Conservation (phyloP, 805 yeast genomes). For the Barnettozyma salicaria region DNA sequence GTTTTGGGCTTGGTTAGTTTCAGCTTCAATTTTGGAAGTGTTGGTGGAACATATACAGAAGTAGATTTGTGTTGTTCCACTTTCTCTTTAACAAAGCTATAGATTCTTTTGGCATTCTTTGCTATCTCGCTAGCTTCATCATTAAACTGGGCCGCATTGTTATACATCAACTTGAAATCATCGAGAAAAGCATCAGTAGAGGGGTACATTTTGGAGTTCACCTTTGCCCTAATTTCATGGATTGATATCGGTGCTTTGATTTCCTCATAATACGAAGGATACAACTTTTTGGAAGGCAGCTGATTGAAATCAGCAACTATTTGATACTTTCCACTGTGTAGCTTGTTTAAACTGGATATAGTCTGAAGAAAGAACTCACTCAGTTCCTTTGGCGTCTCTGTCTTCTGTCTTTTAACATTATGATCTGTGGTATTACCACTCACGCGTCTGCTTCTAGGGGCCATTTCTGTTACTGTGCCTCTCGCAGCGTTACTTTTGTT, state of each 20-base stretch:
- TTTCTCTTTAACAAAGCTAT: slow-evolving; percentile 49
- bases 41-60: slow-evolving; percentile 27
- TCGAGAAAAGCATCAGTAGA: slow-evolving; percentile 37
- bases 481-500: background rate
- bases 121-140: slow-evolving; percentile 63
- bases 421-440: slow-evolving; percentile 2
- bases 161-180: slow-evolving; percentile 63
- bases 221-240: slow-evolving; percentile 52
- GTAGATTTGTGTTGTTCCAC: slow-evolving; percentile 12
- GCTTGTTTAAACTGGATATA: slow-evolving; percentile 28
- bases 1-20: slow-evolving; percentile 4
- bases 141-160: slow-evolving; percentile 69
- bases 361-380: slow-evolving; percentile 30
- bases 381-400: slow-evolving; percentile 15
- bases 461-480: slow-evolving; percentile 11
- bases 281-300: slow-evolving; percentile 66
- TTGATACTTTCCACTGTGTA: slow-evolving; percentile 30
- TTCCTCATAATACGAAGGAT: slow-evolving; percentile 73
- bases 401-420: slow-evolving; percentile 17
- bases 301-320: slow-evolving; percentile 48
- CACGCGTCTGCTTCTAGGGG: slow-evolving; percentile 16
- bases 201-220: slow-evolving; percentile 32
- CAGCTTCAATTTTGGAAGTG: slow-evolving; percentile 19
- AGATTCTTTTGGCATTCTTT: slow-evolving; percentile 52
- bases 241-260: slow-evolving; percentile 69